Evolutionary conservation across 257 asterid species (phyloP).

Genomic region (Phtheirospermum japonicum): DNA sequence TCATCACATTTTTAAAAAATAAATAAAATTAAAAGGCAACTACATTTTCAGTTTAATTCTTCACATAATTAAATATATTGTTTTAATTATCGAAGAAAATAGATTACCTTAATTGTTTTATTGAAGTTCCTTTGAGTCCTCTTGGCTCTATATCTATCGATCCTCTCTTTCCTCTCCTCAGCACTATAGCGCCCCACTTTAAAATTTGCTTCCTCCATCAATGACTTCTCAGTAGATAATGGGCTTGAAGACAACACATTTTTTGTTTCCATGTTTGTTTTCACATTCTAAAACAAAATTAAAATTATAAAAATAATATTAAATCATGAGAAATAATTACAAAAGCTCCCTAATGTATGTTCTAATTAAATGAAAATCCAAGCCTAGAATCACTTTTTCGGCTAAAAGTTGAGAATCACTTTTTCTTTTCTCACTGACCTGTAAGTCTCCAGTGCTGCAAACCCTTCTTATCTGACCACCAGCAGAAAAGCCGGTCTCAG

Average conservation of each 20-base stretch:
- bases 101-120: slow-evolving; percentile 76
- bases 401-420: background rate
- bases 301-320: background rate
- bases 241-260: slow-evolving; percentile 56
- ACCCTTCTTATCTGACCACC: slow-evolving; percentile 71
- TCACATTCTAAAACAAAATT: slow-evolving; percentile 42
- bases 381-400: background rate
- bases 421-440: slow-evolving; percentile 30
- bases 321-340: too few relatives aligned
- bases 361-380: too few relatives aligned
- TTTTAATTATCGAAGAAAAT: background rate
- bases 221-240: slow-evolving; percentile 49
- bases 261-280: slow-evolving; percentile 33
- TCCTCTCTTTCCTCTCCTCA: slow-evolving; percentile 78
- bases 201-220: slow-evolving; percentile 60
- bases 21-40: background rate
- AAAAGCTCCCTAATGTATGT: too few relatives aligned
- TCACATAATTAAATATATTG: background rate
- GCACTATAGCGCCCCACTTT: slow-evolving; percentile 64
- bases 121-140: slow-evolving; percentile 82
- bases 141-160: slow-evolving; percentile 74
- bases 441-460: slow-evolving; percentile 88
- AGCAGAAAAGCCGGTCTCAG: slow-evolving; percentile 38
- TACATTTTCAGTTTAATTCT: background rate
- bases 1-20: background rate